Conservation (phyloP, 108 stramenopile genomes). For the Cyclotella distinguenda region DNA sequence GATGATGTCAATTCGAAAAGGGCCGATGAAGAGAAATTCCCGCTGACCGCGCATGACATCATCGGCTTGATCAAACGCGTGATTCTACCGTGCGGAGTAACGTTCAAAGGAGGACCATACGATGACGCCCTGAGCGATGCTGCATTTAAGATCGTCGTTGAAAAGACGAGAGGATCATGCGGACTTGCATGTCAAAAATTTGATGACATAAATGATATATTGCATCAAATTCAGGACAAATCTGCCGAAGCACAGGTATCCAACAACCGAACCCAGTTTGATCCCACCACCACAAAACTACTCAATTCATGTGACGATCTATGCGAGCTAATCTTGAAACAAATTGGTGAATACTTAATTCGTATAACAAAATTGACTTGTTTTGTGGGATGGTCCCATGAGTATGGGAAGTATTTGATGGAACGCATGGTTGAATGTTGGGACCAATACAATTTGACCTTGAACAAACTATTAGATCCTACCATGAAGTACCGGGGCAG, state of each 20-base stretch:
- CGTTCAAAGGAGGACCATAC: not conserved
- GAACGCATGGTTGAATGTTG: not conserved
- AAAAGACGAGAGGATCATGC: not conserved
- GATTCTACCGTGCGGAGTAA: conserved; percentile 27
- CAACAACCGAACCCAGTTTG: conserved; percentile 19
- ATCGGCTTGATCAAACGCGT: conserved; percentile 24
- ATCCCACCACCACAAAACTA: conserved; percentile 3
- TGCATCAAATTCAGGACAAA: not conserved
- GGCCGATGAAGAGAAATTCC: conserved; percentile 7
- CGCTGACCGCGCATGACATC: conserved; percentile 7
- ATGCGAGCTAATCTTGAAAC: conserved; percentile 8
- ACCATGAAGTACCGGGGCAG: conserved; percentile 11
- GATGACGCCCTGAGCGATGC: not conserved
- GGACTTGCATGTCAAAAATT: not conserved
- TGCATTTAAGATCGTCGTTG: conserved; percentile 11
- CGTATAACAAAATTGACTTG: conserved; percentile 19
- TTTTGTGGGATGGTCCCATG: conserved; percentile 32
- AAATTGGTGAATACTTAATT: conserved; percentile 10
- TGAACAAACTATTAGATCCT: conserved; percentile 22
- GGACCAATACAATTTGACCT: conserved; percentile 11
- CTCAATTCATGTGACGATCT: conserved; percentile 16
- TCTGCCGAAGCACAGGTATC: conserved; percentile 5
- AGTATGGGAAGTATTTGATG: conserved; percentile 24
- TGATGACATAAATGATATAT: not conserved
- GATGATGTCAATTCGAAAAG: not conserved